Evolutionary conservation across 345 rosid genomes (phyloP).

Genomic region (Sisymbrium altissimum): DNA sequence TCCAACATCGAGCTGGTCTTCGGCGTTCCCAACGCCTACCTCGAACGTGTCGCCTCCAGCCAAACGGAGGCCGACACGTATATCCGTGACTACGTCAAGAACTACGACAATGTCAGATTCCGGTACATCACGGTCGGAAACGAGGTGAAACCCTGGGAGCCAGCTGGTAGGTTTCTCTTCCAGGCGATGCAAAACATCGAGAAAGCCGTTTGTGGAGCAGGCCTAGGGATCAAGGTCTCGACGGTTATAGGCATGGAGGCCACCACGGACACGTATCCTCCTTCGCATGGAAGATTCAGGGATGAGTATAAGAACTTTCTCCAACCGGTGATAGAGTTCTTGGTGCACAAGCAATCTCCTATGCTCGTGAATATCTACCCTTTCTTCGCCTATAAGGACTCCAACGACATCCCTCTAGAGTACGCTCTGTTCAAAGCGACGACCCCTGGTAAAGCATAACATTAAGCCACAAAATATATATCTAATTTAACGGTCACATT

Average conservation of each 20-base stretch:
- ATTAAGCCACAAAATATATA: too few relatives aligned
- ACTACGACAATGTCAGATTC: slow-evolving; percentile 36
- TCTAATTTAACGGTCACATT: too few relatives aligned
- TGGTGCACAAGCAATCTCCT: slow-evolving; percentile 40
- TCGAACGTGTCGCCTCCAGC: slow-evolving; percentile 31
- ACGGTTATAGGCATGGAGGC: slow-evolving; percentile 26
- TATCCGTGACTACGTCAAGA: slow-evolving; percentile 35
- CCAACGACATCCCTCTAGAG: slow-evolving; percentile 27
- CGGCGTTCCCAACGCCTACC: slow-evolving; percentile 32
- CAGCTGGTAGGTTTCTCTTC: slow-evolving; percentile 18
- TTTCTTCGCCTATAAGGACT: slow-evolving; percentile 30
- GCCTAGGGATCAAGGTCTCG: slow-evolving; percentile 33
- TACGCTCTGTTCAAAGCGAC: slow-evolving; percentile 38
- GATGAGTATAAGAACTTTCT: slow-evolving; percentile 25
- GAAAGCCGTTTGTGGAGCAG: slow-evolving; percentile 18
- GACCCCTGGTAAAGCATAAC: background rate
- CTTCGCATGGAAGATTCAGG: slow-evolving; percentile 39
- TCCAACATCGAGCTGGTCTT: slow-evolving; percentile 42
- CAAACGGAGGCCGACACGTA: slow-evolving; percentile 39
- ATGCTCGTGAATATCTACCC: slow-evolving; percentile 44
- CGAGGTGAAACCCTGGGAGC: slow-evolving; percentile 29
- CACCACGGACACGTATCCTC: slow-evolving; percentile 32
- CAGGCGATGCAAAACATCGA: slow-evolving; percentile 33
- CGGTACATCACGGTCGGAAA: slow-evolving; percentile 48
- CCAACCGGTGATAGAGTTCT: slow-evolving; percentile 37